Evolutionary conservation across 352 stramenopile genomes (phyloP).

Genomic region (Phytophthora brassicae): DNA sequence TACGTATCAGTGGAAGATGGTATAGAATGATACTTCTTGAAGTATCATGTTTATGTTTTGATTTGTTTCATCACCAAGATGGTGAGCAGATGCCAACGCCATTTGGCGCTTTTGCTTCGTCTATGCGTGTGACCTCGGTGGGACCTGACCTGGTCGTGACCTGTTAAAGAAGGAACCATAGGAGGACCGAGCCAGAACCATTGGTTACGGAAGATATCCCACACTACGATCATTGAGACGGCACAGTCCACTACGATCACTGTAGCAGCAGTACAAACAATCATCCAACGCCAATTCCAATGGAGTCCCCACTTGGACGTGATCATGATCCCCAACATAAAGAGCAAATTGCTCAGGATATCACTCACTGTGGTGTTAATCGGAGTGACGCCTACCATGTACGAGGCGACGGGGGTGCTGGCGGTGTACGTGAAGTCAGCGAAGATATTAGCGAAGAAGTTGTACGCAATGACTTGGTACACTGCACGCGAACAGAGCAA

Average conservation of each 20-base stretch:
- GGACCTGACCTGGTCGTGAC: too few relatives aligned
- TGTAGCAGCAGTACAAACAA: slow-evolving; percentile 6
- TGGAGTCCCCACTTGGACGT: slow-evolving; percentile 34
- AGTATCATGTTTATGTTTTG: too few relatives aligned
- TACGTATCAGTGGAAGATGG: too few relatives aligned
- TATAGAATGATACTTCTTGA: too few relatives aligned
- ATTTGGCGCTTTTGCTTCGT: too few relatives aligned
- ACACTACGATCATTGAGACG: slow-evolving; percentile 16
- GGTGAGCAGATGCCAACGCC: too few relatives aligned
- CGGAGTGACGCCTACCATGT: slow-evolving; percentile 36
- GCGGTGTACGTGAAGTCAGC: slow-evolving; percentile 30
- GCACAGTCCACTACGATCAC: slow-evolving; percentile 16
- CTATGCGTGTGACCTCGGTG: too few relatives aligned
- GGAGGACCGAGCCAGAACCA: slow-evolving; percentile 23
- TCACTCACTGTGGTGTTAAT: slow-evolving; percentile 33
- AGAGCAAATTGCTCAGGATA: slow-evolving; percentile 38
- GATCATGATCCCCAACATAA: slow-evolving; percentile 38
- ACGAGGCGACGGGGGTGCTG: slow-evolving; percentile 19
- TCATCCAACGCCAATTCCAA: slow-evolving; percentile 29
- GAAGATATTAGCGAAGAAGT: slow-evolving; percentile 41
- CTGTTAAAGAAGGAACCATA: too few relatives aligned
- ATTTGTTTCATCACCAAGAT: too few relatives aligned
- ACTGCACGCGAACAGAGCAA: slow-evolving; percentile 31
- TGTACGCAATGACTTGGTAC: slow-evolving; percentile 39
- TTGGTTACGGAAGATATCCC: slow-evolving; percentile 24